Evolutionary conservation across 2,329 filamentous ascomycete genomes (phyloP).

Genomic region (Xylariomycetidae sp.): DNA sequence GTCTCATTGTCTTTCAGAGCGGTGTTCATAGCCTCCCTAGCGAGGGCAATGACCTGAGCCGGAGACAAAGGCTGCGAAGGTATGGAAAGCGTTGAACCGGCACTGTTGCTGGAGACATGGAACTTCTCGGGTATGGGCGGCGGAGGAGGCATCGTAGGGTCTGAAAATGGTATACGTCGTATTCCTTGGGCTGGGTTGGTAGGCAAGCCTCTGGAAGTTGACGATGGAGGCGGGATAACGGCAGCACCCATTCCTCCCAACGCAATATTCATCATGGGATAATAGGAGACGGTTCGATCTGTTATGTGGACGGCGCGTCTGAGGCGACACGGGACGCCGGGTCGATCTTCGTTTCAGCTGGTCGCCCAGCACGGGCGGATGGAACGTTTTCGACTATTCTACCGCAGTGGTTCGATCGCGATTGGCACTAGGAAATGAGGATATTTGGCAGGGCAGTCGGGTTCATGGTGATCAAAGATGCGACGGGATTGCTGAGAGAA

Average conservation of each 20-base stretch:
- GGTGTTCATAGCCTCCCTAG: conserved; percentile 61
- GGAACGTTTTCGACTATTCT: conserved; percentile 10
- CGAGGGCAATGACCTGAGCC: conserved; percentile 60
- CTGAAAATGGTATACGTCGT: conserved; percentile 21
- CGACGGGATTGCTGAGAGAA: conserved; percentile 1
- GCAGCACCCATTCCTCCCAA: conserved; percentile 26
- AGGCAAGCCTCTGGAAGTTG: conserved; percentile 22
- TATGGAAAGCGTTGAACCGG: conserved; percentile 43
- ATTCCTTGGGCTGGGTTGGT: conserved; percentile 22
- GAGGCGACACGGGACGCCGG: conserved; percentile 10
- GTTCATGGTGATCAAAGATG: conserved; percentile 11
- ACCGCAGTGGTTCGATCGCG: conserved; percentile 7
- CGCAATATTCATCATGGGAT: conserved; percentile 22
- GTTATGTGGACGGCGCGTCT: conserved; percentile 7
- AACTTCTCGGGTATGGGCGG: conserved; percentile 47
- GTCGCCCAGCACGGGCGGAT: conserved; percentile 11
- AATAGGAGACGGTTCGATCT: conserved; percentile 1
- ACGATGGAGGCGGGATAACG: conserved; percentile 23
- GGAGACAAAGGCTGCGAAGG: conserved; percentile 53
- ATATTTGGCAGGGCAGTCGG: conserved; percentile 7
- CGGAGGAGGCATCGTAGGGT: conserved; percentile 34
- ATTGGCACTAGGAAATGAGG: conserved; percentile 12
- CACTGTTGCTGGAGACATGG: conserved; percentile 22
- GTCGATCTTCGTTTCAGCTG: conserved; percentile 15
- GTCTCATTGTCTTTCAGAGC: conserved; percentile 62